Evolutionary conservation across 768 basidiomycete genomes (phyloP).

Genomic region (Lactarius sp.): DNA sequence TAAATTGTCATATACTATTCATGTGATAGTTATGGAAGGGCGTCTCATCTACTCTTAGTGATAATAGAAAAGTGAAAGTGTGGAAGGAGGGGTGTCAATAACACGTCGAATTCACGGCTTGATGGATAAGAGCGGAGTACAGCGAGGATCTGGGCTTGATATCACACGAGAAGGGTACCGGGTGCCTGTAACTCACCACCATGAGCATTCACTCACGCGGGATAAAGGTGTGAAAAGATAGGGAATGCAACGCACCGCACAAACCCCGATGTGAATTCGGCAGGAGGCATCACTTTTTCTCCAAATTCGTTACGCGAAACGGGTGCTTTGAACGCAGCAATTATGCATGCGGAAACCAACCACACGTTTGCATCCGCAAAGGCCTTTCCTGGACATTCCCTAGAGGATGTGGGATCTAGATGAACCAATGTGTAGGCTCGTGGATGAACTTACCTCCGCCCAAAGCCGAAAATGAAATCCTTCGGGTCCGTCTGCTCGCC

Average conservation of each 20-base stretch:
- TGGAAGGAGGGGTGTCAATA: neutral
- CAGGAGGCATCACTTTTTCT: conserved; percentile 17
- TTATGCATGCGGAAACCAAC: conserved; percentile 20
- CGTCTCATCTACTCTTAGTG: neutral
- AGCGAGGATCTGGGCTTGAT: conserved; percentile 27
- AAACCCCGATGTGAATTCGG: conserved; percentile 22
- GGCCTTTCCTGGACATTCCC: conserved; percentile 24
- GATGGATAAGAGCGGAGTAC: conserved; percentile 11
- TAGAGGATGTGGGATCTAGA: neutral
- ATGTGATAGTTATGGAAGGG: neutral
- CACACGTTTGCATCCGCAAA: conserved; percentile 26
- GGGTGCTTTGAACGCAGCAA: conserved; percentile 21
- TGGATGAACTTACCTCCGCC: conserved; percentile 18
- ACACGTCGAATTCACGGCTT: neutral
- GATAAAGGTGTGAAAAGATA: neutral
- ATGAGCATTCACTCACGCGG: neutral
- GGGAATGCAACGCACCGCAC: conserved; percentile 18
- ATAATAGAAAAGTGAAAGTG: neutral
- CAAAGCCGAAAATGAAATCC: conserved; percentile 25
- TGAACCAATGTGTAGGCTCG: neutral
- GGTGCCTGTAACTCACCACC: conserved; percentile 19
- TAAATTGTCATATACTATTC: neutral
- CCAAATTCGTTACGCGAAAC: conserved; percentile 18
- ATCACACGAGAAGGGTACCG: conserved; percentile 26
- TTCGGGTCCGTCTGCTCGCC: conserved; percentile 17